Percentiles rank a stretch among this genome's conserved stretches.
phyloP scores from a whole-genome alignment of 805 yeast genomes.

The Kluyveromyces aestuarii region DNA sequence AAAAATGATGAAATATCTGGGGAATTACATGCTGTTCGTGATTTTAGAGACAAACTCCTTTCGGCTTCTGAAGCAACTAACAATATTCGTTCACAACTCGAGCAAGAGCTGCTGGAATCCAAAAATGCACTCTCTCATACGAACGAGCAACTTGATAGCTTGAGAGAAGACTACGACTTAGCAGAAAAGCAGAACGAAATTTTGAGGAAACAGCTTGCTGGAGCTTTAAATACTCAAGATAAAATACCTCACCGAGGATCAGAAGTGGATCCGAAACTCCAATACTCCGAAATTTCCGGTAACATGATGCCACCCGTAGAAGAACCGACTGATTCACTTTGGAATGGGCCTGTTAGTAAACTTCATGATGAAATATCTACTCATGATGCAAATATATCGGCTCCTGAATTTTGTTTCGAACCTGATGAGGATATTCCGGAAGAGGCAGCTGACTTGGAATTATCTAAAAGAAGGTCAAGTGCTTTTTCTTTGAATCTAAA shows the following conservation, averaged over 20 bases:
- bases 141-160: conserved; percentile 4
- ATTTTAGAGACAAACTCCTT: conserved; percentile 3
- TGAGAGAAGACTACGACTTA: conserved; percentile 21
- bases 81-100: conserved; percentile 10
- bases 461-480: conserved; percentile 5
- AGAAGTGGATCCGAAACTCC: background rate
- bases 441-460: conserved; percentile 19
- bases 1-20: conserved; percentile 16
- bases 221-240: conserved; percentile 3
- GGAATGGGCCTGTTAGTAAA: background rate
- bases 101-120: conserved; percentile 12
- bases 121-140: conserved; percentile 27
- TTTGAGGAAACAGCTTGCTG: conserved; percentile 18
- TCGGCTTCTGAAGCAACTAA: background rate
- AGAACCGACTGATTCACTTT: background rate
- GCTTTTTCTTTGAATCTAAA: conserved; percentile 5
- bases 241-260: background rate
- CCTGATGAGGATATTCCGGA: conserved; percentile 15
- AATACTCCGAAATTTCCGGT: background rate
- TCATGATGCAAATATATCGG: background rate
- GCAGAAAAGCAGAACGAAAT: conserved; percentile 20
- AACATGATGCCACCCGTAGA: too few species aligned
- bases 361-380: background rate
- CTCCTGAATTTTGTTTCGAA: conserved; percentile 1
- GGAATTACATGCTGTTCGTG: conserved; percentile 5